These are phyloP conservation scores for Schizonepeta tenuifolia DNA, from an alignment of 257 asterid species.

Conservation along the genomic window DNA sequence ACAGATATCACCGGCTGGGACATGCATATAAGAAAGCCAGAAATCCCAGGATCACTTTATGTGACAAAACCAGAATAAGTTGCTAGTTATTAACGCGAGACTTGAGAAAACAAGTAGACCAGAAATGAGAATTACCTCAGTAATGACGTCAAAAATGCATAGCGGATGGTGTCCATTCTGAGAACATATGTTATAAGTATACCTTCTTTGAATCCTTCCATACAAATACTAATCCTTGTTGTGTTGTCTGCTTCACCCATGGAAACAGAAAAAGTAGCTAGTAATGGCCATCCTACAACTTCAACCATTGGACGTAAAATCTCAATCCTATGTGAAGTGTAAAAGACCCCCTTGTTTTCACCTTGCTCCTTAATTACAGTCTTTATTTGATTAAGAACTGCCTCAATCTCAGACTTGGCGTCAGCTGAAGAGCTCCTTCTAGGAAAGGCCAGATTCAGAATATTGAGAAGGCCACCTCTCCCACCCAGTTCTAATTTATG, in stretches of 20 bases:
- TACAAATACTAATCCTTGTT: slow-evolving; percentile 72
- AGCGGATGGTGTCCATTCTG: slow-evolving; percentile 97
- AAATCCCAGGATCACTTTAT: slow-evolving; percentile 16
- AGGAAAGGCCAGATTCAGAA: slow-evolving; percentile 89
- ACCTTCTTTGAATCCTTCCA: slow-evolving; percentile 98
- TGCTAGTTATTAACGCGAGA: slow-evolving; percentile 17
- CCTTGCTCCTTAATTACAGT: slow-evolving; percentile 73
- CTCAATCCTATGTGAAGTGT: slow-evolving; percentile 81
- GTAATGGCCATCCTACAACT: slow-evolving; percentile 96
- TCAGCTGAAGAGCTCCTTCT: slow-evolving; percentile 62
- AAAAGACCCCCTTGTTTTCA: slow-evolving; percentile 72
- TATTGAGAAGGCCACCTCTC: slow-evolving; percentile 60
- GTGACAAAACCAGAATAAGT: slow-evolving; percentile 15
- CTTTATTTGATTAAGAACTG: slow-evolving; percentile 71
- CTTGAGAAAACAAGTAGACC: slow-evolving; percentile 23
- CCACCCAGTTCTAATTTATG: slow-evolving; percentile 72
- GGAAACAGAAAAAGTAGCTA: slow-evolving; percentile 93
- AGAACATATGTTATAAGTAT: slow-evolving; percentile 80
- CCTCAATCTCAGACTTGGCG: slow-evolving; percentile 71
- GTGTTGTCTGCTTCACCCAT: slow-evolving; percentile 94
- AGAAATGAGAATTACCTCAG: slow-evolving; percentile 61
- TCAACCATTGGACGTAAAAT: slow-evolving; percentile 91
- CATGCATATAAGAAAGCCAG: not conserved
- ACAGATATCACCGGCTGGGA: slow-evolving; percentile 21
- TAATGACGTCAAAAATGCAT: slow-evolving; percentile 89